Conservation (phyloP, 345 rosid species). For the Citrus inodora region DNA sequence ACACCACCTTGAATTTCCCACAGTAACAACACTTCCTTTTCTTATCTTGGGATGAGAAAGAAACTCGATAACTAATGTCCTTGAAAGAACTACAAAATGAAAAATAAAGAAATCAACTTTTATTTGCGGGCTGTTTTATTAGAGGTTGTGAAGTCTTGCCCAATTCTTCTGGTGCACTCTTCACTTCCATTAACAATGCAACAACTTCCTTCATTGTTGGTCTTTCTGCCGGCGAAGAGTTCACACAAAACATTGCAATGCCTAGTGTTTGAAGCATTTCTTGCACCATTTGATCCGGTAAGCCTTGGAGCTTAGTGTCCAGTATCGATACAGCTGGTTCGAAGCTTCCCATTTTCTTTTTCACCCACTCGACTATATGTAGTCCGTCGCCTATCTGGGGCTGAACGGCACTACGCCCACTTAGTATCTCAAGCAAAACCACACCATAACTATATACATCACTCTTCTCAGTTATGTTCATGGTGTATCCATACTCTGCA, state of each 20-base stretch:
- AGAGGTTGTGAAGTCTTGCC: slow-evolving; percentile 89
- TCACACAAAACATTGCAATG: slow-evolving; percentile 94
- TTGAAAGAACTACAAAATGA: slow-evolving; percentile 1
- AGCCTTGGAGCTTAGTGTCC: slow-evolving; percentile 72
- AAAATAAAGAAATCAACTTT: slow-evolving; percentile 29
- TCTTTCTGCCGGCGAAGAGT: slow-evolving; percentile 76
- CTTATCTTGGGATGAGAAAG: slow-evolving; percentile 21
- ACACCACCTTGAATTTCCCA: neutral
- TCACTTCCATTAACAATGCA: slow-evolving; percentile 83
- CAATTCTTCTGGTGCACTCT: slow-evolving; percentile 87
- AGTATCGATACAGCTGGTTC: slow-evolving; percentile 76
- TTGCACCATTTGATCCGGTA: slow-evolving; percentile 88
- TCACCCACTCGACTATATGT: slow-evolving; percentile 97
- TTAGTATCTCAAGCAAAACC: slow-evolving; percentile 81
- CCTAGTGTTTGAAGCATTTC: slow-evolving; percentile 96
- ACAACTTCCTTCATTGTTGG: slow-evolving; percentile 98
- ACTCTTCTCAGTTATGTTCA: slow-evolving; percentile 95
- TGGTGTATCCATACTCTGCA: slow-evolving; percentile 94
- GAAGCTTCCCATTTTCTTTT: slow-evolving; percentile 94
- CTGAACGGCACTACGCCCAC: slow-evolving; percentile 80
- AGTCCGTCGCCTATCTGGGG: slow-evolving; percentile 66
- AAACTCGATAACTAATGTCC: slow-evolving; percentile 18
- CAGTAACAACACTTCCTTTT: neutral
- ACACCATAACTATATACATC: slow-evolving; percentile 94
- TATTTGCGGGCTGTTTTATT: slow-evolving; percentile 72